Conservation (phyloP, 2,329 filamentous ascomycete species). For the Cordyceps sp. region DNA sequence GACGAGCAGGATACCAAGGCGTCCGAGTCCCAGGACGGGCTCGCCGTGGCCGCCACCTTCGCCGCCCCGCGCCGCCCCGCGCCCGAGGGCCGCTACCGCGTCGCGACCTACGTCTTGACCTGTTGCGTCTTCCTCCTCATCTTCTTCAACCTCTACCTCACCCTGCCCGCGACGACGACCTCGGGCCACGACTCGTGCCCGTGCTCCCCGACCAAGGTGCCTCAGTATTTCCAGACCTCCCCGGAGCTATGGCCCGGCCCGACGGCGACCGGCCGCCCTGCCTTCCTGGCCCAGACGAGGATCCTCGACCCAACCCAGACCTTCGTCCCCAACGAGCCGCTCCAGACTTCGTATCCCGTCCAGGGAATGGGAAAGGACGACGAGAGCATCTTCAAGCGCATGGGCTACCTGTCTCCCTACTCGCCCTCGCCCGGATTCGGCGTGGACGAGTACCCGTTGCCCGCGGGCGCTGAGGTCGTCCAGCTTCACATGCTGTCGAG, state of each 20-base stretch:
- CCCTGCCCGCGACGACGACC: constrained; percentile 15
- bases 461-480: constrained; percentile 47
- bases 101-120: constrained; percentile 14
- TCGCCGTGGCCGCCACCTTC: too few relatives aligned
- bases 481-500: constrained; percentile 58
- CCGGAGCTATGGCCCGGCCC: constrained; percentile 46
- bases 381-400: constrained; percentile 52
- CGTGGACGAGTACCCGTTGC: constrained; percentile 53
- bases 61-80: not conserved
- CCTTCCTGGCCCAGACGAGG: constrained; percentile 57
- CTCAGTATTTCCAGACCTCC: constrained; percentile 46
- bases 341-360: constrained; percentile 57
- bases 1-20: constrained; percentile 11
- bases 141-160: constrained; percentile 18
- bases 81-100: constrained; percentile 4
- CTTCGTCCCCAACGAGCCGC: constrained; percentile 51
- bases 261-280: constrained; percentile 50
- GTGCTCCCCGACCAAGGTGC: constrained; percentile 24
- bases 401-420: constrained; percentile 53
- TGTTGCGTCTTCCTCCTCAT: constrained; percentile 19
- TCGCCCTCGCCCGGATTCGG: constrained; percentile 58
- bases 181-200: constrained; percentile 10
- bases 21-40: too few relatives aligned
- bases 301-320: constrained; percentile 46
- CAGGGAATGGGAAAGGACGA: constrained; percentile 37